Evolutionary conservation across 1,139 yeast species (phyloP).

Genomic region (Yamadazyma songkhlaensis): DNA sequence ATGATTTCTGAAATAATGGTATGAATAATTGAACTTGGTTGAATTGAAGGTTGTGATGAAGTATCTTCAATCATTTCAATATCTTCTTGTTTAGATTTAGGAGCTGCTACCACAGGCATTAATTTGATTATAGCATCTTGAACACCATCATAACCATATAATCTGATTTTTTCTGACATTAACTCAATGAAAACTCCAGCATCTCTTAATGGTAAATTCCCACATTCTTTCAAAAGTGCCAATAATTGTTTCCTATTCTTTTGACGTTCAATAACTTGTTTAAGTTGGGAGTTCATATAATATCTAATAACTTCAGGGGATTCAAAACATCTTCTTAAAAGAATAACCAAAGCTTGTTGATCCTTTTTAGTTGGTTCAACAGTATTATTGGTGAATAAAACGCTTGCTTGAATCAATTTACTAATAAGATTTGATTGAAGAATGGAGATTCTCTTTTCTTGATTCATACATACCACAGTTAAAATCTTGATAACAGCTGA

Average conservation of each 20-base stretch:
- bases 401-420: conserved; percentile 6
- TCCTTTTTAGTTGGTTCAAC: conserved; percentile 9
- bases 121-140: conserved; percentile 14
- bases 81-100: conserved; percentile 22
- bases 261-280: conserved; percentile 16
- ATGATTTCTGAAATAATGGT: conserved; percentile 62
- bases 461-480: conserved; percentile 50
- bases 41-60: conserved; percentile 12
- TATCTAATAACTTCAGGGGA: conserved; percentile 47
- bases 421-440: conserved; percentile 38
- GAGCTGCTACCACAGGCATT: conserved; percentile 17
- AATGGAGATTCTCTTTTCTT: conserved; percentile 35
- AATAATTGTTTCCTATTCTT: conserved; percentile 45
- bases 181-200: conserved; percentile 55
- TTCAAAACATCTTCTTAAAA: conserved; percentile 73
- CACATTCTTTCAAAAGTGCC: conserved; percentile 51
- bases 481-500: conserved; percentile 50
- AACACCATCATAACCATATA: conserved; percentile 45
- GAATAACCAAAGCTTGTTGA: conserved; percentile 25
- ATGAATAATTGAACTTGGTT: conserved; percentile 61
- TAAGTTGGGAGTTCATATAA: conserved; percentile 49
- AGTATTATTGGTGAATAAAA: conserved; percentile 3
- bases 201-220: conserved; percentile 57
- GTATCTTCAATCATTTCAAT: conserved; percentile 32
- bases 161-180: conserved; percentile 45